A percentile compares a stretch with the other conserved stretches of the same genome.
Evolutionary conservation across 2,329 filamentous ascomycete genomes (phyloP).

Genomic region (Fusarium sp.): DNA sequence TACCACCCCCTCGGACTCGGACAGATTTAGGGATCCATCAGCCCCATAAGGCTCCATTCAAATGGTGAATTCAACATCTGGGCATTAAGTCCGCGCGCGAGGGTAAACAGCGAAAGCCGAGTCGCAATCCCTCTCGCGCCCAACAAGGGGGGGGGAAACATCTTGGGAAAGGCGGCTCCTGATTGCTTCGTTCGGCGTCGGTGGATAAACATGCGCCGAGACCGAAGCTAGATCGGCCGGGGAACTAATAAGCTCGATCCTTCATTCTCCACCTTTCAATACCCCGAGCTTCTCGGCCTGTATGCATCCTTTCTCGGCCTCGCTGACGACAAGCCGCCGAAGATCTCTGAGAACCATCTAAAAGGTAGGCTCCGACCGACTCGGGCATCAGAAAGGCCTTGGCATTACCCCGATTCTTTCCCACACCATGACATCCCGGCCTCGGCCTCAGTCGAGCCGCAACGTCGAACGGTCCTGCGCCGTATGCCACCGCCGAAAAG

Average conservation of each 20-base stretch:
- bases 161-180: not conserved
- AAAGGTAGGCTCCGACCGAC: not conserved
- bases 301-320: not conserved
- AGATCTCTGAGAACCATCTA: not conserved
- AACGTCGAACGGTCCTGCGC: conserved; percentile 51
- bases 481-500: conserved; percentile 66
- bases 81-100: conserved; percentile 21
- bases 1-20: not conserved
- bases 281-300: conserved; percentile 6
- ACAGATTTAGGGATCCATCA: not conserved
- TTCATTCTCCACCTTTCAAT: conserved; percentile 2
- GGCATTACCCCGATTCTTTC: not conserved
- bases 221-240: conserved; percentile 3
- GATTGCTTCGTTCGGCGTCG: conserved; percentile 25
- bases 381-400: not conserved
- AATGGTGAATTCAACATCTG: not conserved
- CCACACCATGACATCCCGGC: conserved; percentile 23
- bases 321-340: conserved; percentile 11
- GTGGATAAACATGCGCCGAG: not conserved
- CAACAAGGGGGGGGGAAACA: not conserved
- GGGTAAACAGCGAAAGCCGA: not conserved
- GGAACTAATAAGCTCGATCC: not conserved
- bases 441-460: conserved; percentile 14
- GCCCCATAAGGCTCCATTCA: conserved; percentile 12
- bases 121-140: not conserved